These are phyloP conservation scores for Puccinia hordei DNA, from an alignment of 1,284 basidiomycete species.

Conservation along the genomic window DNA sequence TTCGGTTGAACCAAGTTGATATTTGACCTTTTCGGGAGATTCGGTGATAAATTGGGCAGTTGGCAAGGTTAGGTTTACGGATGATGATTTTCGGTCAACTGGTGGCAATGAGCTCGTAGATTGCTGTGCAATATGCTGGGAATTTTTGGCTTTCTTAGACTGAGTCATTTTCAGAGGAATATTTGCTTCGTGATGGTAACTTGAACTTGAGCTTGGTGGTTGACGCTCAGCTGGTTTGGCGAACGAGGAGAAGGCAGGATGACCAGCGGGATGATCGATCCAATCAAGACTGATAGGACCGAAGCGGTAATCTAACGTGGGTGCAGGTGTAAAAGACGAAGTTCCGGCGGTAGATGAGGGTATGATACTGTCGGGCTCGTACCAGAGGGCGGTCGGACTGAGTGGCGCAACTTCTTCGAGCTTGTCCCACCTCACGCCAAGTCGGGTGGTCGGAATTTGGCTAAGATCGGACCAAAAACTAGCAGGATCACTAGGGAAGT, in stretches of 20 bases:
- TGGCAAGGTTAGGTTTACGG: conserved; percentile 11
- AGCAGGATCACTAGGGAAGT: conserved; percentile 29
- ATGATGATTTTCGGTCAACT: neutral
- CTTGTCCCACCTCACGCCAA: conserved; percentile 48
- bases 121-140: conserved; percentile 1
- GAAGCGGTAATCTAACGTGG: conserved; percentile 48
- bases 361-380: conserved; percentile 44
- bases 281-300: conserved; percentile 47
- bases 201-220: neutral
- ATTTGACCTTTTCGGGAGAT: conserved; percentile 35
- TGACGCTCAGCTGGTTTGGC: neutral
- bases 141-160: neutral
- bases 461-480: conserved; percentile 48
- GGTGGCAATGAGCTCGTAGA: conserved; percentile 25
- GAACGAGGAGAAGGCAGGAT: conserved; percentile 37
- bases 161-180: neutral
- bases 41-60: conserved; percentile 30
- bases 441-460: conserved; percentile 34
- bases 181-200: neutral
- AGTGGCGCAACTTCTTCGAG: conserved; percentile 19
- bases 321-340: conserved; percentile 43
- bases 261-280: conserved; percentile 44
- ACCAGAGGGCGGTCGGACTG: conserved; percentile 44
- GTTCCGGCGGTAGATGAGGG: neutral
- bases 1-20: conserved; percentile 49